phyloP scores from a whole-genome alignment of 192 early-diverging fungal genomes.

The Backusella mclennaniae region DNA sequence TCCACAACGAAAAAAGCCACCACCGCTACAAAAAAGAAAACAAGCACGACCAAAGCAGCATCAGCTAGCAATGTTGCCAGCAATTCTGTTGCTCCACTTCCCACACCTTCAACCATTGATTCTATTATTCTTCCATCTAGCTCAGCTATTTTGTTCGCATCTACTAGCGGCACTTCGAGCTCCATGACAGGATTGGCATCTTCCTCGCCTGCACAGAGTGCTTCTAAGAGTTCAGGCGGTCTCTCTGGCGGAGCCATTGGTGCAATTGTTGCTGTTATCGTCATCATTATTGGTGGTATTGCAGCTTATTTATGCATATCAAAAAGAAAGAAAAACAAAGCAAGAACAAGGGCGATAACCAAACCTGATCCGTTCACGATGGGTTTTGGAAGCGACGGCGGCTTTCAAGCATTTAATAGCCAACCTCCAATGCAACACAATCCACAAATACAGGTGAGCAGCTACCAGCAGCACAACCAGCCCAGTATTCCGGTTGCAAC shows the following conservation, averaged over 20 bases:
- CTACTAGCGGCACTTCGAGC: neutral
- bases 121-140: neutral
- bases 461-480: neutral
- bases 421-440: slow-evolving; percentile 2
- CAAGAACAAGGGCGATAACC: neutral
- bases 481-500: neutral
- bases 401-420: neutral
- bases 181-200: neutral
- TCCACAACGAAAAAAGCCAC: neutral
- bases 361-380: slow-evolving; percentile 36
- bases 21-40: neutral
- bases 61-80: neutral
- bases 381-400: slow-evolving; percentile 30
- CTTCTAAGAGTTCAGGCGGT: slow-evolving; percentile 11
- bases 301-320: slow-evolving; percentile 23
- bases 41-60: neutral
- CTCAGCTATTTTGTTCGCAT: neutral
- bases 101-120: neutral
- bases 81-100: neutral
- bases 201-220: neutral
- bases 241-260: slow-evolving; percentile 28
- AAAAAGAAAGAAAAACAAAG: slow-evolving; percentile 11
- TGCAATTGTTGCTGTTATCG: slow-evolving; percentile 25
- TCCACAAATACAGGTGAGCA: neutral
- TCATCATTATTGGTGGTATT: slow-evolving; percentile 18